Evolutionary conservation across 2,329 filamentous ascomycete species (phyloP).

Genomic region (Fusarium sp.): DNA sequence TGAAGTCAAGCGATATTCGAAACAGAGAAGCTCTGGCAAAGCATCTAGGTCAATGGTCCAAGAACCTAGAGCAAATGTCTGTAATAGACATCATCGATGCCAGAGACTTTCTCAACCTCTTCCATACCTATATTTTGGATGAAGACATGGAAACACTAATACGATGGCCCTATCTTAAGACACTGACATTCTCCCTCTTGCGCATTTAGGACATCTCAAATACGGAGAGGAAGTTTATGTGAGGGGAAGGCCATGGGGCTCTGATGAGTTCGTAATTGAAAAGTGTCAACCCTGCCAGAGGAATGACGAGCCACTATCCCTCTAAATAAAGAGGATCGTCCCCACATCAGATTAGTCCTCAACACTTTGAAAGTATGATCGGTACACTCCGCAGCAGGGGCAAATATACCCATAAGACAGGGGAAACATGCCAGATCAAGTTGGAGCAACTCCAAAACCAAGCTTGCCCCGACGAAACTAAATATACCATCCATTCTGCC

Average conservation of each 20-base stretch:
- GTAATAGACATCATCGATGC: not conserved
- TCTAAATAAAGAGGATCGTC: not conserved
- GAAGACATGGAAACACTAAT: not conserved
- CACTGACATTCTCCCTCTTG: not conserved
- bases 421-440: not conserved
- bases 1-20: not conserved
- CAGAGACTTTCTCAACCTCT: not conserved
- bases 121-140: not conserved
- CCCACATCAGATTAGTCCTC: too few relatives aligned
- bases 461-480: not conserved
- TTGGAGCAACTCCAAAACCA: not conserved
- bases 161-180: not conserved
- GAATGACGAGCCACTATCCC: too few relatives aligned
- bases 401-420: rapidly evolving
- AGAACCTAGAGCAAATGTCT: not conserved
- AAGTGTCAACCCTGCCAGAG: too few relatives aligned
- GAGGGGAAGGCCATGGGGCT: not conserved
- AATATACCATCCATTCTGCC: not conserved
- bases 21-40: not conserved
- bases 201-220: not conserved
- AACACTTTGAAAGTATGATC: not conserved
- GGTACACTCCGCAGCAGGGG: not conserved
- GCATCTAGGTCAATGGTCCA: not conserved
- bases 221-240: not conserved
- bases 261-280: not conserved